Conservation (phyloP, 208 protist species). For the Acanthamoeba castellanii region DNA sequence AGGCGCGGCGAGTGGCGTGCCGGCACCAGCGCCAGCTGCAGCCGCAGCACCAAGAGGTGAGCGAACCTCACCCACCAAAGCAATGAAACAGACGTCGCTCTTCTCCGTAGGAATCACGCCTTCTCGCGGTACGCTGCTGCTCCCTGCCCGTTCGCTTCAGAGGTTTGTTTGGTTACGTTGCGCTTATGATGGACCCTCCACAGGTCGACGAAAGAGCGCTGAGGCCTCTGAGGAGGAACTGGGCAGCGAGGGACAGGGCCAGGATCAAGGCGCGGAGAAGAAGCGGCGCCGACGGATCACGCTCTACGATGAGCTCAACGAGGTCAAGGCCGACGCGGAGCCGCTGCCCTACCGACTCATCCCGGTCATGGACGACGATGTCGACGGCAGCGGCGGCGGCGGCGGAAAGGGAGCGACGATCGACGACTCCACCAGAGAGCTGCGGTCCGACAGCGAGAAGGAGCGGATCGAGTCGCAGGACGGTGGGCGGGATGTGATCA, state of each 20-base stretch:
- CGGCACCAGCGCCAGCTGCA: not conserved
- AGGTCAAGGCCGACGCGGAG: constrained; percentile 11
- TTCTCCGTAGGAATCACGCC: constrained; percentile 47
- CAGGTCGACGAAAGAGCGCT: not conserved
- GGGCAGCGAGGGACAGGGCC: not conserved
- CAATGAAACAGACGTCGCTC: constrained; percentile 54
- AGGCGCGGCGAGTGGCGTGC: not conserved
- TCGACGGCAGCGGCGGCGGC: not conserved
- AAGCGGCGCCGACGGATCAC: not conserved
- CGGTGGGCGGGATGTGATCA: not conserved
- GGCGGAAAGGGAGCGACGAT: too few species aligned
- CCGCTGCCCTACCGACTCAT: constrained; percentile 22
- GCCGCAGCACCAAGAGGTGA: not conserved
- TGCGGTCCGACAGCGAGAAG: too few species aligned
- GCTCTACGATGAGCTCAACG: constrained; percentile 14
- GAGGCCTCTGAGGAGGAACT: not conserved
- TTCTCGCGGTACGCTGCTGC: not conserved
- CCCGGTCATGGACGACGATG: not conserved
- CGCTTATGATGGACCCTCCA: not conserved
- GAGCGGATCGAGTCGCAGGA: not conserved
- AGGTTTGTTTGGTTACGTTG: not conserved
- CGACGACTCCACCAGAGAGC: too few species aligned
- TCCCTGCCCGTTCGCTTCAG: too few species aligned
- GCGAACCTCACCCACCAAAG: not conserved
- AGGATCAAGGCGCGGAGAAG: not conserved